phyloP scores from a whole-genome alignment of 176 grass and related monocot genomes.

The Luzula sylvatica region DNA sequence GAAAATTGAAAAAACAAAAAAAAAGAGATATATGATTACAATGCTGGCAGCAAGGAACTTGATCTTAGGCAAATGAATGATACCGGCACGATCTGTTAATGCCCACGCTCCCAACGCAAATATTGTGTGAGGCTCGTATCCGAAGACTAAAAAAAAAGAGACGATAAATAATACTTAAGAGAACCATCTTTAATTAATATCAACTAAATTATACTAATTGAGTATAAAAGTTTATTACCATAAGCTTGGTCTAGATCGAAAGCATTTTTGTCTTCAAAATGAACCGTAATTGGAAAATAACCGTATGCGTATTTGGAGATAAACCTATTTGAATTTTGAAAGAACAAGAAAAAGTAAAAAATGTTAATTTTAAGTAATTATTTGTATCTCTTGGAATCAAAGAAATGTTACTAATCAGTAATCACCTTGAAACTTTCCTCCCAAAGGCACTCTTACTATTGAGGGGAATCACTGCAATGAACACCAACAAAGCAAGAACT shows the following conservation, averaged over 20 bases:
- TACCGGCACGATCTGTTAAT: slow-evolving; percentile 40
- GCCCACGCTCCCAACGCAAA: slow-evolving; percentile 42
- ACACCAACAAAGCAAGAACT: not conserved
- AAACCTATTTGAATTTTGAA: slow-evolving; percentile 23
- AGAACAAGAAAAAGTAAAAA: not conserved
- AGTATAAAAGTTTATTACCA: slow-evolving; percentile 26
- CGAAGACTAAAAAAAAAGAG: slow-evolving; percentile 44
- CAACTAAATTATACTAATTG: not conserved
- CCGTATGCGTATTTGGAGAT: slow-evolving; percentile 56
- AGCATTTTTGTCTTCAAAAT: slow-evolving; percentile 51
- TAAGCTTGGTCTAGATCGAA: slow-evolving; percentile 52
- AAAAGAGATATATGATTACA: slow-evolving; percentile 23
- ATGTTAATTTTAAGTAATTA: not conserved
- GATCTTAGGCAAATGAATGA: slow-evolving; percentile 54
- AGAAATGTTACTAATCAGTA: not conserved
- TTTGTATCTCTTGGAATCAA: not conserved
- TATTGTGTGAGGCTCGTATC: slow-evolving; percentile 71
- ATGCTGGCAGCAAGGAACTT: slow-evolving; percentile 68
- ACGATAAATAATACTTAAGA: not conserved
- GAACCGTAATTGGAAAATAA: slow-evolving; percentile 62
- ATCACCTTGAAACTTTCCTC: not conserved
- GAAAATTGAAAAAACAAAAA: not conserved
- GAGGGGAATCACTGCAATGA: not conserved
- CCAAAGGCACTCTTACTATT: not conserved
- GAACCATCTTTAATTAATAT: not conserved